A percentile compares a stretch with the other conserved stretches of the same genome.
These are phyloP conservation scores for Colletotrichum brevisporum DNA, from an alignment of 2,329 filamentous ascomycete species.

Conservation along the genomic window DNA sequence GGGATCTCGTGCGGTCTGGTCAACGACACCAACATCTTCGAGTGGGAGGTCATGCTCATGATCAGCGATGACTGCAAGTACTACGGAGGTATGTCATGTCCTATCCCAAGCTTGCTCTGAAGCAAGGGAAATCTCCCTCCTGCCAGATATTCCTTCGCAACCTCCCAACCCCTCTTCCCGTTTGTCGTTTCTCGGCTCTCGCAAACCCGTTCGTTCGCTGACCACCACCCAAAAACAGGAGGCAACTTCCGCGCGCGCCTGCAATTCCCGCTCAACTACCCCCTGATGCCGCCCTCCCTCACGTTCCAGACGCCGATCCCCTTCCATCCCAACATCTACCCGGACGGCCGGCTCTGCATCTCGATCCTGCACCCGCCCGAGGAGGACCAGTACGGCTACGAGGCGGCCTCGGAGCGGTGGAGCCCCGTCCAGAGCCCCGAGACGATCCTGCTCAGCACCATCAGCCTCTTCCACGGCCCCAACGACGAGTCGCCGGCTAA, in stretches of 20 bases:
- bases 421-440: conserved; percentile 94
- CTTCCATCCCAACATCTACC: conserved; percentile 97
- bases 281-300: conserved; percentile 88
- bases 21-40: conserved; percentile 88
- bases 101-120: not conserved
- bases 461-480: conserved; percentile 91
- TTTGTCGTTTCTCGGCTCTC: not conserved
- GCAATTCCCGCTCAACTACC: conserved; percentile 87
- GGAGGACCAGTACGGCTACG: conserved; percentile 95
- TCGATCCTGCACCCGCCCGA: conserved; percentile 96
- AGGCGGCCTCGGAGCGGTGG: conserved; percentile 92
- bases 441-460: conserved; percentile 92
- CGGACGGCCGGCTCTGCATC: conserved; percentile 91
- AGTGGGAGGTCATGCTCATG: conserved; percentile 99
- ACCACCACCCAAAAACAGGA: conserved; percentile 64
- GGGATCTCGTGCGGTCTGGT: conserved; percentile 94
- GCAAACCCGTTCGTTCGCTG: not conserved
- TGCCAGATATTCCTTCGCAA: too few species aligned
- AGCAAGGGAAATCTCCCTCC: too few species aligned
- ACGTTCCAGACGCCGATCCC: conserved; percentile 86
- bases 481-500: conserved; percentile 98
- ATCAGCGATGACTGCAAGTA: conserved; percentile 94
- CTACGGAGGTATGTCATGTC: conserved; percentile 80
- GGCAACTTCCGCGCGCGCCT: conserved; percentile 92
- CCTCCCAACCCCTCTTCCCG: too few species aligned